Conservation (phyloP, 2,329 filamentous ascomycete genomes). For the Colletotrichum sp. region DNA sequence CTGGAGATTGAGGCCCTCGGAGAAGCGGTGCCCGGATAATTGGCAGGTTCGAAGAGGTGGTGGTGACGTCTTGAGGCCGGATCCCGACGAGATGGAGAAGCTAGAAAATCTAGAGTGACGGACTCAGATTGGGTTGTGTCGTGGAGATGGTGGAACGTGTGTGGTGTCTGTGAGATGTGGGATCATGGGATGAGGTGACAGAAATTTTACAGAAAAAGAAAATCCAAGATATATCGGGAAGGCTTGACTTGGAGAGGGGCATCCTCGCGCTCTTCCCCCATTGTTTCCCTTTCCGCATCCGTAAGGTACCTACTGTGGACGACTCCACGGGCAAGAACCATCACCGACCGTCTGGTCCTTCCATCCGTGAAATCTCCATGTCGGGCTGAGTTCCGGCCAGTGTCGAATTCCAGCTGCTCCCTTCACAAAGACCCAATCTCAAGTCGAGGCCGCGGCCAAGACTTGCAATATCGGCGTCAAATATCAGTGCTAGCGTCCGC, state of each 20-base stretch:
- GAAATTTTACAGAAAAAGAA: not conserved
- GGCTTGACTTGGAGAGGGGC: not conserved
- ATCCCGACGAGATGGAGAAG: not conserved
- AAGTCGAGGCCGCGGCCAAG: not conserved
- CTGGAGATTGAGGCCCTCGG: not conserved
- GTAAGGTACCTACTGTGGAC: not conserved
- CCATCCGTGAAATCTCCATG: not conserved
- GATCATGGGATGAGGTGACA: not conserved
- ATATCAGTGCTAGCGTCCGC: not conserved
- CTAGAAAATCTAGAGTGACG: not conserved
- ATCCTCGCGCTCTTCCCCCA: not conserved
- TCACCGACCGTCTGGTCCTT: not conserved
- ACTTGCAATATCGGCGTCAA: not conserved
- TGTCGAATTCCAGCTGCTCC: constrained; percentile 10
- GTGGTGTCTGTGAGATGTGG: not conserved
- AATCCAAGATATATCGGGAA: not conserved
- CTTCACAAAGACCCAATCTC: not conserved
- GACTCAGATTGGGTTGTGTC: not conserved
- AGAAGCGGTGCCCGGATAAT: not conserved
- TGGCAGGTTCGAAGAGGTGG: not conserved
- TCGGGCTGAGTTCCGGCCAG: not conserved
- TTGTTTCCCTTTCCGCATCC: not conserved
- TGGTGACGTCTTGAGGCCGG: not conserved
- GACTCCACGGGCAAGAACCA: not conserved
- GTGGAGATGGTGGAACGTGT: constrained; percentile 1